A percentile compares a stretch with the other conserved stretches of the same genome.
These are phyloP conservation scores for Trametes hirsuta DNA, from an alignment of 1,284 basidiomycete genomes.

Conservation along the genomic window DNA sequence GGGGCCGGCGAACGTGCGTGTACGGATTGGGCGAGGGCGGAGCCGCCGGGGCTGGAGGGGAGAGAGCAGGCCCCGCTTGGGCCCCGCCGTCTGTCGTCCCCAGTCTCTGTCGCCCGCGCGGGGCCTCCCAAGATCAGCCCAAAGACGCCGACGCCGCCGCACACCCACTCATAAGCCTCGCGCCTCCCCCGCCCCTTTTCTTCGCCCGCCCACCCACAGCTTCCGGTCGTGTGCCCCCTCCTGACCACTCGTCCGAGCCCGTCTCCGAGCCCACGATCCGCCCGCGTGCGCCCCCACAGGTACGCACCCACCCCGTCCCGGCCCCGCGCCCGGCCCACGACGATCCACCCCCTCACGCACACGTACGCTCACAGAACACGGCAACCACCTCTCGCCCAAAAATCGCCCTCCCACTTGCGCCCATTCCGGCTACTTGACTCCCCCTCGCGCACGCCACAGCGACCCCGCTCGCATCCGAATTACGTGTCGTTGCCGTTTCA, in stretches of 20 bases:
- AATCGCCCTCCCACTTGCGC: not conserved
- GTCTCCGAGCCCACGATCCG: not conserved
- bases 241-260: not conserved
- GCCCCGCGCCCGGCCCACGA: not conserved
- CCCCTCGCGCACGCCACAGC: not conserved
- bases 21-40: slow-evolving; percentile 32
- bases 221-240: slow-evolving; percentile 33
- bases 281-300: not conserved
- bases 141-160: slow-evolving; percentile 19
- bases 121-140: not conserved
- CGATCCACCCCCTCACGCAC: not conserved
- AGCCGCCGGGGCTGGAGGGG: not conserved
- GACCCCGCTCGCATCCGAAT: not conserved
- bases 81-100: not conserved
- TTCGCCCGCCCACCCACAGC: slow-evolving; percentile 3
- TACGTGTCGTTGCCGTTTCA: slow-evolving; percentile 24
- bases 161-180: slow-evolving; percentile 26
- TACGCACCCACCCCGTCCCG: slow-evolving; percentile 23
- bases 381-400: not conserved
- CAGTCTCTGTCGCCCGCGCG: not conserved
- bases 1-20: slow-evolving; percentile 48
- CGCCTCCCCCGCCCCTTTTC: slow-evolving; percentile 14
- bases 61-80: not conserved
- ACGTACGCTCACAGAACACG: not conserved
- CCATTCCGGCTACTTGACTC: not conserved